These are phyloP conservation scores for Colletotrichum graminicola DNA, from an alignment of 2,329 filamentous ascomycete genomes.

Conservation along the genomic window DNA sequence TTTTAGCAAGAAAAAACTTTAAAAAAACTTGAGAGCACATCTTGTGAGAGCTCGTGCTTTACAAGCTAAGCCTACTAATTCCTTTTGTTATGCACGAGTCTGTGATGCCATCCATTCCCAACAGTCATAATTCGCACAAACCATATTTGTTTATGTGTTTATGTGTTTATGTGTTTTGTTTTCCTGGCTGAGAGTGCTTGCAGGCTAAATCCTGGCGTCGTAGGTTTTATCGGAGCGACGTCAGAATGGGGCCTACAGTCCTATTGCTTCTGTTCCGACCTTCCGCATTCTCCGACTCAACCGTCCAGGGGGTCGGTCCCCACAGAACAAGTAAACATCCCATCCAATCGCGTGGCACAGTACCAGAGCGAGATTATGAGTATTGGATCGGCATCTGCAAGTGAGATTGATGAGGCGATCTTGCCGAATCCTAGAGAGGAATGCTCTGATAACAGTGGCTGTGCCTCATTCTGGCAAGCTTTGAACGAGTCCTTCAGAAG, in stretches of 20 bases:
- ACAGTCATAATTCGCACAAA: not conserved
- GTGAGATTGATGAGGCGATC: not conserved
- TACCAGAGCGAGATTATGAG: not conserved
- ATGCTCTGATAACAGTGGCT: slow-evolving; percentile 66
- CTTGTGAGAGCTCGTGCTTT: not conserved
- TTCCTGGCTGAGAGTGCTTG: not conserved
- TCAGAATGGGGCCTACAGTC: slow-evolving; percentile 25
- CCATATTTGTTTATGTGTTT: not conserved
- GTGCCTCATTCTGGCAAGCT: slow-evolving; percentile 69
- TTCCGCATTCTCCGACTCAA: slow-evolving; percentile 25
- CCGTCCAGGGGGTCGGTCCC: slow-evolving; percentile 8
- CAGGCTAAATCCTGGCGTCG: not conserved
- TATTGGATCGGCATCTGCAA: not conserved
- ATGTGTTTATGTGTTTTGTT: not conserved
- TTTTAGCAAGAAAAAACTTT: too few relatives aligned
- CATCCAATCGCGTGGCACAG: not conserved
- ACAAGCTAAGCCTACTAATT: not conserved
- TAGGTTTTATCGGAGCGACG: not conserved
- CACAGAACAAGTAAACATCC: slow-evolving; percentile 13
- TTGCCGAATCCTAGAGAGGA: not conserved
- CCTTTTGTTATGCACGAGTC: not conserved
- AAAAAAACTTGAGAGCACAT: not conserved
- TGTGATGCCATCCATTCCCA: not conserved
- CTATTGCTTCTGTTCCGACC: slow-evolving; percentile 14
- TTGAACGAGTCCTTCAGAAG: slow-evolving; percentile 66